A percentile compares a stretch with the other conserved stretches of the same genome.
phyloP scores from a whole-genome alignment of 495 filamentous ascomycete species.

The Monascus purpureus region DNA sequence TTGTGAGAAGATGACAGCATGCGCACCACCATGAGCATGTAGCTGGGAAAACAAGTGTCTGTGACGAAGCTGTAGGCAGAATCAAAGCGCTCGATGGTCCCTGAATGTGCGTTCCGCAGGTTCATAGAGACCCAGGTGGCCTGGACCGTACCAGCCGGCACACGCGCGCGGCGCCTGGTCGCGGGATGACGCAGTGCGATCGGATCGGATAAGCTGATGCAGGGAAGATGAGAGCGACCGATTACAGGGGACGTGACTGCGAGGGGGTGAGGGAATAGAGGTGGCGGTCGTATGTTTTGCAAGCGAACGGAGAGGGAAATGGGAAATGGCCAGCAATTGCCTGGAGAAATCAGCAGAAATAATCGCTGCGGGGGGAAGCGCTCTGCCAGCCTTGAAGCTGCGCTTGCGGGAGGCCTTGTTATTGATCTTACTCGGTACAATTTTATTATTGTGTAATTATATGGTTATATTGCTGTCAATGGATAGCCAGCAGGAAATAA shows the following conservation, averaged over 20 bases:
- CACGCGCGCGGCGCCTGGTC: background rate
- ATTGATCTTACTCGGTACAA: too few species aligned
- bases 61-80: background rate
- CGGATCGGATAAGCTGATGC: background rate
- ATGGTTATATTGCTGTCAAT: too few species aligned
- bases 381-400: too few species aligned
- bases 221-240: background rate
- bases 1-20: constrained; percentile 31
- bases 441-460: too few species aligned
- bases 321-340: too few species aligned
- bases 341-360: too few species aligned
- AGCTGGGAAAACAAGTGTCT: constrained; percentile 17
- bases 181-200: background rate
- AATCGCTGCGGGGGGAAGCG: too few species aligned
- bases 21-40: constrained; percentile 33
- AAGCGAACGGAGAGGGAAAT: too few species aligned
- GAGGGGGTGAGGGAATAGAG: background rate
- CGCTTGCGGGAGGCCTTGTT: too few species aligned
- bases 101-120: background rate
- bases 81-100: background rate
- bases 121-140: constrained; percentile 12
- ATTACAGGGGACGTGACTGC: background rate
- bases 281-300: too few species aligned
- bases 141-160: background rate
- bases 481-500: too few species aligned